These are phyloP conservation scores for Acidomyces sp. DNA, from an alignment of 495 filamentous ascomycete genomes.

Conservation along the genomic window DNA sequence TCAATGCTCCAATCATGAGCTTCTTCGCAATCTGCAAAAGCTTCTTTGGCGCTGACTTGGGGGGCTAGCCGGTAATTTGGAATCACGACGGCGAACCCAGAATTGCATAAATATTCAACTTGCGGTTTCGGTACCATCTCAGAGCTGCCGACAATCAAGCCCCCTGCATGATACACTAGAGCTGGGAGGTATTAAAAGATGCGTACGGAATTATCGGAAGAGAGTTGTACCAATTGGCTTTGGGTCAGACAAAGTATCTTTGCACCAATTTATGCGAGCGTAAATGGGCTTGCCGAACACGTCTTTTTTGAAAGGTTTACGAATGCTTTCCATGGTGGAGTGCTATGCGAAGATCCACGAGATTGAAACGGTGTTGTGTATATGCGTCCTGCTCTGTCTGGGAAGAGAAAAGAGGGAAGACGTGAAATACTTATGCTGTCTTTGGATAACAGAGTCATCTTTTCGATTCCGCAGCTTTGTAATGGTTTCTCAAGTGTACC, in stretches of 20 bases:
- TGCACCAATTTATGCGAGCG: conserved; percentile 7
- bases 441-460: too few species aligned
- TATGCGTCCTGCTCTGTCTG: too few species aligned
- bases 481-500: too few species aligned
- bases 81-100: conserved; percentile 6
- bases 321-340: conserved; percentile 8
- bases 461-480: too few species aligned
- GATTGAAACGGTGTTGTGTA: too few species aligned
- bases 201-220: background rate
- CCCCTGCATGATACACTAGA: conserved; percentile 9
- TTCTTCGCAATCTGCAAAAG: conserved; percentile 7
- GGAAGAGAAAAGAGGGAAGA: too few species aligned
- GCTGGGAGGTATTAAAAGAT: conserved; percentile 1
- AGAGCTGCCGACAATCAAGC: conserved; percentile 11
- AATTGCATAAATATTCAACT: conserved; percentile 5
- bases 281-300: conserved; percentile 7
- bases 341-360: too few species aligned
- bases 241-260: background rate
- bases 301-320: conserved; percentile 9
- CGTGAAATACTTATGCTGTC: too few species aligned
- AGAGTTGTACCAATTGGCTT: conserved; percentile 8
- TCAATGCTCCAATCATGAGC: conserved; percentile 11
- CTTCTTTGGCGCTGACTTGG: conserved; percentile 12
- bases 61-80: conserved; percentile 13
- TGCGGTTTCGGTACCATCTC: conserved; percentile 9